These are phyloP conservation scores for Boletus coccyginus DNA, from an alignment of 768 basidiomycete genomes.

Conservation along the genomic window DNA sequence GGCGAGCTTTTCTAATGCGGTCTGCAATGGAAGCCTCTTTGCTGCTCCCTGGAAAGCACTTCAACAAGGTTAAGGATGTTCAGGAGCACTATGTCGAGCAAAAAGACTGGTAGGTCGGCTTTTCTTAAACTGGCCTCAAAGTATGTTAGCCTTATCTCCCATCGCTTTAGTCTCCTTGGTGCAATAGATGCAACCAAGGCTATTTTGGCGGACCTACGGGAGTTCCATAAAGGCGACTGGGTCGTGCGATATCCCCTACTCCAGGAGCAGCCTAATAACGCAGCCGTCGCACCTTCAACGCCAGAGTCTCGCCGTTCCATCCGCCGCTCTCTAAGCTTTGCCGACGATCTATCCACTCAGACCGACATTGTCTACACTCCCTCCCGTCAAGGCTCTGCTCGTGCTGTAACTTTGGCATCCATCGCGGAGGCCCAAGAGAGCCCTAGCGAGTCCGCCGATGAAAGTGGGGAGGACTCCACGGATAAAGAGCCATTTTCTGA, in stretches of 20 bases:
- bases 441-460: constrained; percentile 10
- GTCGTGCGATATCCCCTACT: constrained; percentile 85
- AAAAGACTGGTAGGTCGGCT: constrained; percentile 64
- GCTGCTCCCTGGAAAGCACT: constrained; percentile 21
- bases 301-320: constrained; percentile 38
- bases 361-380: constrained; percentile 64
- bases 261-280: constrained; percentile 39
- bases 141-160: not conserved
- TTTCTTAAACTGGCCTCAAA: not conserved
- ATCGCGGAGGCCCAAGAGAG: constrained; percentile 45
- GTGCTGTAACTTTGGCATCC: constrained; percentile 58
- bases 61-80: constrained; percentile 66
- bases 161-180: constrained; percentile 46
- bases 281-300: constrained; percentile 28
- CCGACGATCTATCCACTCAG: constrained; percentile 70
- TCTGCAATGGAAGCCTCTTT: constrained; percentile 11
- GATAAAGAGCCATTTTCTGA: constrained; percentile 39
- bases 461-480: constrained; percentile 22
- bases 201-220: constrained; percentile 66
- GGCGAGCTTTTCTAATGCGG: constrained; percentile 15
- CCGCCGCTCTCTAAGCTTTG: constrained; percentile 78
- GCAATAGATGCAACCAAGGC: constrained; percentile 73
- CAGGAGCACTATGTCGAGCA: constrained; percentile 74
- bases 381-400: constrained; percentile 46
- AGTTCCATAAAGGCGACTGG: constrained; percentile 87